Evolutionary conservation across 2,329 filamentous ascomycete genomes (phyloP).

Genomic region (Bimuria novae-zelandiae): DNA sequence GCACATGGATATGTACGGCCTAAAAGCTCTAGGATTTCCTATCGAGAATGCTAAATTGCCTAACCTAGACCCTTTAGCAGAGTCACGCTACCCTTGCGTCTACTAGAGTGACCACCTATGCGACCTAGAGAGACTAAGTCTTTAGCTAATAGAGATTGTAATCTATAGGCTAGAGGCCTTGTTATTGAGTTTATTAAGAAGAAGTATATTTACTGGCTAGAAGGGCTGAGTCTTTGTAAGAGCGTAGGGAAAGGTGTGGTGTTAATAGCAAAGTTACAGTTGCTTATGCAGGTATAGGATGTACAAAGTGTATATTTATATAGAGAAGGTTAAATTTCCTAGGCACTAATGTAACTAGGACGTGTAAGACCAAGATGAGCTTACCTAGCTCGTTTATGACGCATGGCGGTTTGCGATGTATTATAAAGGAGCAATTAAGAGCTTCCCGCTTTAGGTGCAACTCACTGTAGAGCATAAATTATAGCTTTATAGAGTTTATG

Average conservation of each 20-base stretch:
- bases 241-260: too few relatives aligned
- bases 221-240: too few relatives aligned
- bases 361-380: too few relatives aligned
- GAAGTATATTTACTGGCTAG: too few relatives aligned
- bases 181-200: too few relatives aligned
- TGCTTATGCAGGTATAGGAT: background rate
- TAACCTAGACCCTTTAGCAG: background rate
- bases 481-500: constrained; percentile 48
- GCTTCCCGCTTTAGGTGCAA: background rate
- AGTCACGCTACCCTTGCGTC: background rate
- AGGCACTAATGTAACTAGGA: background rate
- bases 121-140: too few relatives aligned
- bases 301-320: too few relatives aligned
- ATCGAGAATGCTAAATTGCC: constrained; percentile 2
- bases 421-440: background rate
- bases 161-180: too few relatives aligned
- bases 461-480: constrained; percentile 20
- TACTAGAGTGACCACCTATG: background rate
- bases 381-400: background rate
- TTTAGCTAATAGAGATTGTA: too few relatives aligned
- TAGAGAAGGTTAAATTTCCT: background rate
- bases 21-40: background rate
- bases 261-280: background rate
- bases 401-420: background rate
- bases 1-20: background rate